Evolutionary conservation across 768 basidiomycete genomes (phyloP).

Genomic region (Lentinula detonsa): DNA sequence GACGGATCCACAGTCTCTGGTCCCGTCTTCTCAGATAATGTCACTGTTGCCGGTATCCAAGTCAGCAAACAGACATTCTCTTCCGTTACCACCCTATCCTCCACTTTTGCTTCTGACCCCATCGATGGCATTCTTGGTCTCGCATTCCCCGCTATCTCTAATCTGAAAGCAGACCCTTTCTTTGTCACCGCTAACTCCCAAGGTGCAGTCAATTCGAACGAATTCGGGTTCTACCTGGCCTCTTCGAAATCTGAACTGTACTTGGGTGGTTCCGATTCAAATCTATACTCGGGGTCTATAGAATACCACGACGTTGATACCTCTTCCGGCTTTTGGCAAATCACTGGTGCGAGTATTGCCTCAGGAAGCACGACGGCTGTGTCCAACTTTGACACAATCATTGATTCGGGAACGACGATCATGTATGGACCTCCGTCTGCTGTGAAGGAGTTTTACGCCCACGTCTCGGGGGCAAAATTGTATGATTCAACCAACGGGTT

Average conservation of each 20-base stretch:
- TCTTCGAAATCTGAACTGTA: conserved; percentile 39
- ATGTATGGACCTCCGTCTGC: conserved; percentile 20
- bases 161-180: conserved; percentile 22
- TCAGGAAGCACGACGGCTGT: conserved; percentile 11
- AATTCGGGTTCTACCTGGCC: conserved; percentile 42
- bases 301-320: conserved; percentile 24
- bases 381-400: conserved; percentile 16
- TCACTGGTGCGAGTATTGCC: conserved; percentile 11
- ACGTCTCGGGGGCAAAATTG: conserved; percentile 18
- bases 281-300: conserved; percentile 34
- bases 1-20: conserved; percentile 38
- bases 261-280: conserved; percentile 43
- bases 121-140: conserved; percentile 24
- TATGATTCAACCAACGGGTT: conserved; percentile 13
- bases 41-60: conserved; percentile 12
- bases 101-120: conserved; percentile 17
- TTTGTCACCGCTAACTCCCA: conserved; percentile 35
- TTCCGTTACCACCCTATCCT: conserved; percentile 26
- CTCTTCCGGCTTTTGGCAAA: conserved; percentile 22
- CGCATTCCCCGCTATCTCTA: conserved; percentile 30
- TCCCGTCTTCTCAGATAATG: conserved; percentile 32
- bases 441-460: conserved; percentile 19
- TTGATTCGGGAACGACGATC: conserved; percentile 34
- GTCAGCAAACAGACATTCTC: conserved; percentile 24
- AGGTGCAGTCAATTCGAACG: conserved; percentile 21